Percentiles rank a stretch among this genome's conserved stretches.
phyloP scores from a whole-genome alignment of 225 moss, liverwort and hornwort species.

The Sphagnum tenellum region DNA sequence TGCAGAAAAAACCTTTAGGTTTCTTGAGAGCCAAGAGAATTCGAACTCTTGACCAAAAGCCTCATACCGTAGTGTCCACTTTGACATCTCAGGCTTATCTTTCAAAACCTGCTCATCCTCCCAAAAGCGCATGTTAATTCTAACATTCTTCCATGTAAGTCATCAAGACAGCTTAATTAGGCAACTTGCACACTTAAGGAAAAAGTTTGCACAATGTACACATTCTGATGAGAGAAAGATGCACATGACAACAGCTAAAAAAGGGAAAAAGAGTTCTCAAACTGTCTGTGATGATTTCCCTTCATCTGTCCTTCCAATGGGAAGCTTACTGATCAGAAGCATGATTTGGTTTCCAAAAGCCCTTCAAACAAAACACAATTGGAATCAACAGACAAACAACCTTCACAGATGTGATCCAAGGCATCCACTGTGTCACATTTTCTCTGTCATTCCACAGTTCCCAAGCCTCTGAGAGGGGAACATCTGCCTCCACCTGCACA shows the following conservation, averaged over 20 bases:
- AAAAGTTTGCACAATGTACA: not conserved
- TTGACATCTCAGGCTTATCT: constrained; percentile 76
- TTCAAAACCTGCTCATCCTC: constrained; percentile 41
- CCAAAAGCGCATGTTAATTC: too few relatives aligned
- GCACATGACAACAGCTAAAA: not conserved
- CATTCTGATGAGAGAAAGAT: not conserved
- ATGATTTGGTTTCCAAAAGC: not conserved
- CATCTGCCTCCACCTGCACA: constrained; percentile 85
- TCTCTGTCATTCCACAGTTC: constrained; percentile 85
- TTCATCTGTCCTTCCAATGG: too few relatives aligned
- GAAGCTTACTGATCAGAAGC: not conserved
- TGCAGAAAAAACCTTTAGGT: constrained; percentile 50
- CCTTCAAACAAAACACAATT: not conserved
- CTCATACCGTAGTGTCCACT: constrained; percentile 77
- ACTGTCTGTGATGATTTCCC: too few relatives aligned
- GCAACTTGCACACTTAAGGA: too few relatives aligned
- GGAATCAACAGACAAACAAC: constrained; percentile 16
- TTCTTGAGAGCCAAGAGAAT: constrained; percentile 92
- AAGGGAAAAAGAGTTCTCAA: not conserved
- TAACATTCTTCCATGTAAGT: too few relatives aligned
- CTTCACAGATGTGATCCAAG: constrained; percentile 88
- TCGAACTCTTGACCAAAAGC: constrained; percentile 89
- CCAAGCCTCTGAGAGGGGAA: constrained; percentile 79
- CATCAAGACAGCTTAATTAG: too few relatives aligned
- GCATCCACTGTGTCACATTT: constrained; percentile 88